A percentile compares a stretch with the other conserved stretches of the same genome.
These are phyloP conservation scores for Phytophthora chlamydospora DNA, from an alignment of 352 stramenopile genomes.

Conservation along the genomic window DNA sequence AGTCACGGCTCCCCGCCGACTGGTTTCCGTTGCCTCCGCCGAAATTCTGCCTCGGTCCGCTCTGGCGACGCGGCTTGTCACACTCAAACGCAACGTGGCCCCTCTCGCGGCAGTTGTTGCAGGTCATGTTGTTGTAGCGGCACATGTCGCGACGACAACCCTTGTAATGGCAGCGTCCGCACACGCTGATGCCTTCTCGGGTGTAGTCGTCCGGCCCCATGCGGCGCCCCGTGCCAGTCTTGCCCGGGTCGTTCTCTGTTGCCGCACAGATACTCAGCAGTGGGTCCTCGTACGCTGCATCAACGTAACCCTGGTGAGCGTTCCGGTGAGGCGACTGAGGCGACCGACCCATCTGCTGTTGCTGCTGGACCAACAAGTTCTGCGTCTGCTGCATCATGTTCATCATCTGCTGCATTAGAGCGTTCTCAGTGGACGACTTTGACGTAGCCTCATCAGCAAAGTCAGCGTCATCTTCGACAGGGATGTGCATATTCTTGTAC, in stretches of 20 bases:
- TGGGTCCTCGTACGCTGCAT: background rate
- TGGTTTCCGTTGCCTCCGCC: background rate
- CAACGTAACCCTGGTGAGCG: too few relatives aligned
- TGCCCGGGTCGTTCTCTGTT: background rate
- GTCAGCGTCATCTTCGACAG: background rate
- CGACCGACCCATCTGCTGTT: background rate
- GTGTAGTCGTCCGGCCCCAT: background rate
- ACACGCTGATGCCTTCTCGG: background rate
- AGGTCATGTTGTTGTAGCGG: conserved; percentile 2
- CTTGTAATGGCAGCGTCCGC: background rate
- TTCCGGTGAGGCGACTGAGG: too few relatives aligned
- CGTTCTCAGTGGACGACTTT: background rate
- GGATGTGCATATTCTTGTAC: background rate
- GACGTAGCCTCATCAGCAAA: background rate
- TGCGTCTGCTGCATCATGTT: background rate
- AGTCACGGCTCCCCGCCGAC: too few relatives aligned
- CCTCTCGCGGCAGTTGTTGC: background rate
- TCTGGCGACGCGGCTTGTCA: background rate
- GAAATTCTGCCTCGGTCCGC: background rate
- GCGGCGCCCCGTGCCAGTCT: background rate
- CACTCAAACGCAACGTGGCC: background rate
- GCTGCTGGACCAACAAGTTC: background rate
- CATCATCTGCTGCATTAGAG: background rate
- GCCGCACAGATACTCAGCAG: background rate
- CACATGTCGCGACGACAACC: background rate